Conservation (phyloP, 75 land plant genomes). For the Picea glauca region DNA sequence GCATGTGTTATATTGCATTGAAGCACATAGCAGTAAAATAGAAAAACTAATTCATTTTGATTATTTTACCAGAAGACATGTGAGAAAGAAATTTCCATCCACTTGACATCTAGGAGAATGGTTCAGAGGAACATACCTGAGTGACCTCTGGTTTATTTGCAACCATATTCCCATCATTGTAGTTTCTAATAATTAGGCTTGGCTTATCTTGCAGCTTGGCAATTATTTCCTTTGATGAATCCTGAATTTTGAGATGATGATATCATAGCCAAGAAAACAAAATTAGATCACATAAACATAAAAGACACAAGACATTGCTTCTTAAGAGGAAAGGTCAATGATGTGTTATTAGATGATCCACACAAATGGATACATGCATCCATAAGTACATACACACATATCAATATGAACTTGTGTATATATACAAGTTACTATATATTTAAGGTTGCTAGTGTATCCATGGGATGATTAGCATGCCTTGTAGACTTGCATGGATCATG, state of each 20-base stretch:
- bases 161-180: constrained; percentile 64
- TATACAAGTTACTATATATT: too few species aligned
- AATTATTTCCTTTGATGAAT: constrained; percentile 40
- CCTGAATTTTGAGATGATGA: constrained; percentile 17
- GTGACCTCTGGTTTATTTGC: constrained; percentile 42
- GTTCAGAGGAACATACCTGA: constrained; percentile 29
- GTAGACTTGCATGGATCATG: too few species aligned
- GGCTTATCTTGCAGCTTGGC: constrained; percentile 44
- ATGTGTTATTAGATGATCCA: constrained; percentile 34
- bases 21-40: not conserved
- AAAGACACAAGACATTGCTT: not conserved
- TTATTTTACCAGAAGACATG: too few species aligned
- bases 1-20: constrained; percentile 94
- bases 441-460: too few species aligned
- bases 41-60: not conserved
- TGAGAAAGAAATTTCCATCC: not conserved
- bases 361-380: constrained; percentile 16
- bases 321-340: not conserved
- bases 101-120: not conserved
- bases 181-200: constrained; percentile 63
- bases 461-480: too few species aligned
- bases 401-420: too few species aligned
- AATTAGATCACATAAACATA: not conserved
- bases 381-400: too few species aligned
- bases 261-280: not conserved